Base-by-base conservation (phyloP, 208 protist genomes). In the Zelonia costaricensis region DNA sequence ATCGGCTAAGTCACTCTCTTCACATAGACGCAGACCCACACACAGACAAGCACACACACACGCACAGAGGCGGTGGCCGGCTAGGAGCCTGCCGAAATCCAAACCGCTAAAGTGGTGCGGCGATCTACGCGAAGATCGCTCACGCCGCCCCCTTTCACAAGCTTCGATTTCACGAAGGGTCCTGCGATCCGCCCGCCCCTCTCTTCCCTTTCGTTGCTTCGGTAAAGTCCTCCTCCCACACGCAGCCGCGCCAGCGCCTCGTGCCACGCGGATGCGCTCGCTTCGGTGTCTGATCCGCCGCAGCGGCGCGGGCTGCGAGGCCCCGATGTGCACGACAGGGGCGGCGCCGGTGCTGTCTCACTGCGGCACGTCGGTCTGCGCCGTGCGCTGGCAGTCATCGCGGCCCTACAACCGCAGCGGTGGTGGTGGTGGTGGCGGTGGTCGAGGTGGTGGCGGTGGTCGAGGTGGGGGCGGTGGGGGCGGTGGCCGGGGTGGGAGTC, bases 301-400 rank as follows among this genome's bases (percentile, higher is more conserved):
- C 31, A 18, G 51, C 51, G 22, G 51, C 13, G 35, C 33, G 6
- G 2, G 2, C n/a, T n/a, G n/a, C n/a, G n/a, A n/a, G n/a, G 8
- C 51, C 28, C 4, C 47, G 1, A 23, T 35, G 33, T 57, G 33
- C 51, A 20, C 33, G 7, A 35, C 15, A 9, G 36, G 18, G 33
- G 20, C 49, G 18, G 30, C 49, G 25, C 40, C 49, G 38, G 33
- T 12, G 23, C 15, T 22, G 13, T n/a, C 28, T 15, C 9, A n/a
- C 18, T 16, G 38, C 49, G n/a, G n/a, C n/a, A n/a, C n/a, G n/a
- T 40, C 49, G 3, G 18, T 13, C 15, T 28, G 49, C 10, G 33
- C 51, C 2, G 1, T 43, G 51, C 51, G 51, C 20, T 57, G 51
- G 51, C 51, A 57, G 51, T 57, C 51, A 10, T 57, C 51, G 36